These are phyloP conservation scores for Capsicum baccatum DNA, from an alignment of 257 asterid species.

Conservation along the genomic window DNA sequence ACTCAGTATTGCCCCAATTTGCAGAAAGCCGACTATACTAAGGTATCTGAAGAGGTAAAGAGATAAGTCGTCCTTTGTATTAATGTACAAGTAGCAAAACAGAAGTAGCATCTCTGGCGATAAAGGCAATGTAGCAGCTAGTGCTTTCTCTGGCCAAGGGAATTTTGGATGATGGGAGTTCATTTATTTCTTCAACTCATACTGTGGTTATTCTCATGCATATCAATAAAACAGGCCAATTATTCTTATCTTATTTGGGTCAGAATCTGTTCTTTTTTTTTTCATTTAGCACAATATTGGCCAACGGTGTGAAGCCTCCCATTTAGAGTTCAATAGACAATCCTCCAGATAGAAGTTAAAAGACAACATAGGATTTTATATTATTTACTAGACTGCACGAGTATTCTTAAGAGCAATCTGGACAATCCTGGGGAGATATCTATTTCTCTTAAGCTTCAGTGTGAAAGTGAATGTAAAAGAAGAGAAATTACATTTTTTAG, in stretches of 20 bases:
- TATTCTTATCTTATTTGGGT: background rate
- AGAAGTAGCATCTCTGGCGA: constrained; percentile 5
- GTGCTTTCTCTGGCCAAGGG: background rate
- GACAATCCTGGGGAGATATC: background rate
- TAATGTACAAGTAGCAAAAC: background rate
- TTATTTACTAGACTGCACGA: too few species aligned
- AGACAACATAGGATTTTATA: too few species aligned
- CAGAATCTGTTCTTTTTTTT: background rate
- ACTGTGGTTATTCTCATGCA: background rate
- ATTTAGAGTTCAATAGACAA: too few species aligned
- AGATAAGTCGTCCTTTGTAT: background rate
- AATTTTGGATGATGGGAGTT: background rate
- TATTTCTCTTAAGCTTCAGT: background rate
- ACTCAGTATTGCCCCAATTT: background rate
- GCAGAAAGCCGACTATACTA: background rate
- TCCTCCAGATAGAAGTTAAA: too few species aligned
- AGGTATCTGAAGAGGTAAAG: background rate
- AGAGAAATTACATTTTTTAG: background rate
- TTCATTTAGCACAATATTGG: background rate
- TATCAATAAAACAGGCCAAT: constrained; percentile 5
- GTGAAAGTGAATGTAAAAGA: background rate
- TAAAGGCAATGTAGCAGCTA: background rate
- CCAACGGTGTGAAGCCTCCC: too few species aligned
- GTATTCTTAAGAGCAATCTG: background rate
- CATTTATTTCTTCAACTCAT: background rate